Percentiles rank a stretch among this genome's conserved stretches.
Conservation (phyloP, 495 filamentous ascomycete species). For the Jackrogersella multiformis region DNA sequence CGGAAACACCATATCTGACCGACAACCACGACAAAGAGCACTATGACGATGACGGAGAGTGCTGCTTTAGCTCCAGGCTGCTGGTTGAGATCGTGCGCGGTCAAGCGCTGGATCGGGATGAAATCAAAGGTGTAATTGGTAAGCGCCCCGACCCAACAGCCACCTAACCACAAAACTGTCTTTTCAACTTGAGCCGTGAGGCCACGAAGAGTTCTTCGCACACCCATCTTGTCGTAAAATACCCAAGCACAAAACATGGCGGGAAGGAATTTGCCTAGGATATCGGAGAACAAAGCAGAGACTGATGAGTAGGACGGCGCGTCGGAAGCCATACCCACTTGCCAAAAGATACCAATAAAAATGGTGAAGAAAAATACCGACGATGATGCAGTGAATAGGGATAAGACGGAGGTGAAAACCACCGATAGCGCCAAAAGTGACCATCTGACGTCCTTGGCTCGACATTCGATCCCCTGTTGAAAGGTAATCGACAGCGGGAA, state of each 20-base stretch:
- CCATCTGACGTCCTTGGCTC: conserved; percentile 74
- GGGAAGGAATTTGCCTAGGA: conserved; percentile 78
- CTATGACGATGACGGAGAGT: conserved; percentile 70
- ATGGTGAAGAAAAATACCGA: conserved; percentile 74
- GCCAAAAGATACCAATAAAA: conserved; percentile 78
- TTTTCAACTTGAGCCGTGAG: conserved; percentile 75
- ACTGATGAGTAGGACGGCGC: conserved; percentile 66
- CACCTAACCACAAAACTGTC: conserved; percentile 76
- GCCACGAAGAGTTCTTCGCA: conserved; percentile 59
- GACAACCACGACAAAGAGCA: conserved; percentile 67
- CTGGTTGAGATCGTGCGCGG: conserved; percentile 74
- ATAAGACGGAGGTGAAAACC: conserved; percentile 70
- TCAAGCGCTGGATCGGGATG: conserved; percentile 84
- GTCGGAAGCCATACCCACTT: conserved; percentile 82
- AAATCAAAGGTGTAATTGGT: conserved; percentile 86
- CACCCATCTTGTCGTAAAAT: conserved; percentile 74
- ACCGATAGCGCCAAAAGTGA: conserved; percentile 76
- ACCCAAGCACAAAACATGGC: conserved; percentile 79
- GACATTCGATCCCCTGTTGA: conserved; percentile 59
- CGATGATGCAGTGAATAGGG: conserved; percentile 74
- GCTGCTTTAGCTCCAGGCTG: conserved; percentile 81
- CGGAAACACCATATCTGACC: conserved; percentile 79
- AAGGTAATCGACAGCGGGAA: conserved; percentile 84
- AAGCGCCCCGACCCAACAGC: conserved; percentile 79
- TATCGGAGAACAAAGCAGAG: conserved; percentile 67